Percentiles rank a stretch among this genome's conserved stretches.
These are phyloP conservation scores for Pinus taeda DNA, from an alignment of 75 land plant genomes.

Conservation along the genomic window DNA sequence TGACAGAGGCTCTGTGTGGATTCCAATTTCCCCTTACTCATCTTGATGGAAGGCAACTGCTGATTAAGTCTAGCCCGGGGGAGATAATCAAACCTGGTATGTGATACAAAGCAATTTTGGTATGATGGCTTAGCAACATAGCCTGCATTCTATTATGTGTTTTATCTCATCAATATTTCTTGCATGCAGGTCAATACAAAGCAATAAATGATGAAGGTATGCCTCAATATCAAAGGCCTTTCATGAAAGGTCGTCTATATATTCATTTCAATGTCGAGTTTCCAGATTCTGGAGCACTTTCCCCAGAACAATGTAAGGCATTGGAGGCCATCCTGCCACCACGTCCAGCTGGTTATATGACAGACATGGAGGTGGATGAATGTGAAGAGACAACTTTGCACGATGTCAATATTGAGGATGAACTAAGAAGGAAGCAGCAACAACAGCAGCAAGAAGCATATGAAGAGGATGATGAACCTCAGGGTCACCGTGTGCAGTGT, in stretches of 20 bases:
- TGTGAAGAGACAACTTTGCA: slow-evolving; percentile 73
- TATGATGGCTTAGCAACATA: no score
- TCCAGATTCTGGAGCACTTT: slow-evolving; percentile 59
- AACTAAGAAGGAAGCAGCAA: slow-evolving; percentile 53
- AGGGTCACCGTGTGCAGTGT: slow-evolving; percentile 61
- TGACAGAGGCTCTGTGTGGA: slow-evolving; percentile 36
- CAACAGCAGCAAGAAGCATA: slow-evolving; percentile 61
- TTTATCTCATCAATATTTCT: not conserved
- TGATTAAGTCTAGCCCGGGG: slow-evolving; percentile 53
- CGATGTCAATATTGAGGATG: slow-evolving; percentile 76
- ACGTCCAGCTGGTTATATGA: slow-evolving; percentile 20
- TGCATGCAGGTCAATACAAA: slow-evolving; percentile 52
- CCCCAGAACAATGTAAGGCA: slow-evolving; percentile 35
- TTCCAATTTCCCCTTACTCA: slow-evolving; percentile 32
- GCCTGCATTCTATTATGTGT: no score
- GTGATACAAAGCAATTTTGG: not conserved
- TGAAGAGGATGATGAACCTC: slow-evolving; percentile 65
- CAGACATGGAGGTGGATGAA: slow-evolving; percentile 64
- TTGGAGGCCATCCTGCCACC: slow-evolving; percentile 42
- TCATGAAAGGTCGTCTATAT: slow-evolving; percentile 73
- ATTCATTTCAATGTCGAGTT: slow-evolving; percentile 75
- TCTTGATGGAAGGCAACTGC: slow-evolving; percentile 25
- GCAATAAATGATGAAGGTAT: slow-evolving; percentile 85
- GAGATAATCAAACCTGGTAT: slow-evolving; percentile 66
- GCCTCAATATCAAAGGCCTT: slow-evolving; percentile 68